Evolutionary conservation across 495 filamentous ascomycete species (phyloP).

Genomic region (Aspergillus bridgeri): DNA sequence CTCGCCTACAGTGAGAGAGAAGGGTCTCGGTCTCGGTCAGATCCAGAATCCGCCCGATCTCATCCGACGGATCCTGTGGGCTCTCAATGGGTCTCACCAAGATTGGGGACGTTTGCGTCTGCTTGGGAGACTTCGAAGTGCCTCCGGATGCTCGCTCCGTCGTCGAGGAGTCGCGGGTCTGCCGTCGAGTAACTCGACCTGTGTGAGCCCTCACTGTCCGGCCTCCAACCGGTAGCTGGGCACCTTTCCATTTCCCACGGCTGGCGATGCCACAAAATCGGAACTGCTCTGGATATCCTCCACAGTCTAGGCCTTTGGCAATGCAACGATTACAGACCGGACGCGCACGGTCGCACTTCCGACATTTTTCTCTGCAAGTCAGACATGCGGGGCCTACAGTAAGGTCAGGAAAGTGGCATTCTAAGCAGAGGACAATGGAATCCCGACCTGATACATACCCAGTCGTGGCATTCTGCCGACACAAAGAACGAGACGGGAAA

Average conservation of each 20-base stretch:
- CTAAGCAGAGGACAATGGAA: neutral
- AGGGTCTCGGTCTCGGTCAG: conserved; percentile 17
- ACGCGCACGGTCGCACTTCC: conserved; percentile 28
- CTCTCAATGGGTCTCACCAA: neutral
- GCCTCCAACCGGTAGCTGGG: conserved; percentile 12
- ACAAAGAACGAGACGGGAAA: neutral
- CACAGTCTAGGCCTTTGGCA: conserved; percentile 29
- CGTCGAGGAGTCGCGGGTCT: neutral
- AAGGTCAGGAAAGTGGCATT: neutral
- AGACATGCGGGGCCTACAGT: conserved; percentile 25
- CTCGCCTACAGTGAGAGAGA: conserved; percentile 26
- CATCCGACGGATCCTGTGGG: conserved; percentile 1
- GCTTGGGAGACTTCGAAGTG: neutral
- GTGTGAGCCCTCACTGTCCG: neutral
- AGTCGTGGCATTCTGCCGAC: neutral
- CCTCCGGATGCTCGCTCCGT: neutral
- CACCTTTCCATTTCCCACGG: conserved; percentile 36
- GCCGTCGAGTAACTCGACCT: neutral
- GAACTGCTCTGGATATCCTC: conserved; percentile 40
- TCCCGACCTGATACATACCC: neutral
- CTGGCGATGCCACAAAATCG: conserved; percentile 38
- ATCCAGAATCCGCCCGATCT: conserved; percentile 8
- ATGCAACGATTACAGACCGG: conserved; percentile 27
- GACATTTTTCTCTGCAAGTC: conserved; percentile 34
- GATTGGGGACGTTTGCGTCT: neutral